Evolutionary conservation across 805 yeast genomes (phyloP).

Genomic region (Saccharomycopsis sp.): DNA sequence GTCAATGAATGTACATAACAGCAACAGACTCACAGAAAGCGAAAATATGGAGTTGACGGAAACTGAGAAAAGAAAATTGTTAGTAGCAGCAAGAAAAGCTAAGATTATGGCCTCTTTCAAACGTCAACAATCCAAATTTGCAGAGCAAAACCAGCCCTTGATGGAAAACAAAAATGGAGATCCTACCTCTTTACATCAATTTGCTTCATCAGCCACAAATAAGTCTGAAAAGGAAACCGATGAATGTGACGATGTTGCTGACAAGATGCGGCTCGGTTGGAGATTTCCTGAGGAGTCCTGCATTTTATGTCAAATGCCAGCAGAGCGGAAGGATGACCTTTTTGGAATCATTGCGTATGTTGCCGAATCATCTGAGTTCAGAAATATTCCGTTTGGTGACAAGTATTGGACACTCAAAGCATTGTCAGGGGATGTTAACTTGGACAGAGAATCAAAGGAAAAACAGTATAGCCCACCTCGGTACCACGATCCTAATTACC

Average conservation of each 20-base stretch:
- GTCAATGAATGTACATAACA: background rate
- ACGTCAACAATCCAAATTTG: conserved; percentile 69
- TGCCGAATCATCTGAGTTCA: conserved; percentile 47
- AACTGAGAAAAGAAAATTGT: conserved; percentile 53
- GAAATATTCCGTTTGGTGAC: conserved; percentile 56
- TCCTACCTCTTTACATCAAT: no score
- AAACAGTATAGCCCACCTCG: conserved; percentile 1
- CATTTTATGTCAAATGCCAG: conserved; percentile 71
- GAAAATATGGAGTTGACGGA: conserved; percentile 24
- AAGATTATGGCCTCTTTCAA: conserved; percentile 72
- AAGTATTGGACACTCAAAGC: conserved; percentile 58
- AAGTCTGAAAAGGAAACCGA: no score
- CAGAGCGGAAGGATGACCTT: conserved; percentile 48
- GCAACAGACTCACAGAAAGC: conserved; percentile 23
- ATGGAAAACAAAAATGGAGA: conserved; percentile 22
- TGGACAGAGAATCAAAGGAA: conserved; percentile 27
- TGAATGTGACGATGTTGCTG: conserved; percentile 7
- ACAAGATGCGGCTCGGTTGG: conserved; percentile 36
- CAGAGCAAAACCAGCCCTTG: conserved; percentile 38
- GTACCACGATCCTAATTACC: conserved; percentile 3
- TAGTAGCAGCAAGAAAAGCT: conserved; percentile 62
- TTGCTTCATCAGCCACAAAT: no score
- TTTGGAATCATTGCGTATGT: conserved; percentile 69
- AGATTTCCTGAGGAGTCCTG: conserved; percentile 67
- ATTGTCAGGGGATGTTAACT: conserved; percentile 36